phyloP scores from a whole-genome alignment of 23 red algal species.

The Gracilaria domingensis region DNA sequence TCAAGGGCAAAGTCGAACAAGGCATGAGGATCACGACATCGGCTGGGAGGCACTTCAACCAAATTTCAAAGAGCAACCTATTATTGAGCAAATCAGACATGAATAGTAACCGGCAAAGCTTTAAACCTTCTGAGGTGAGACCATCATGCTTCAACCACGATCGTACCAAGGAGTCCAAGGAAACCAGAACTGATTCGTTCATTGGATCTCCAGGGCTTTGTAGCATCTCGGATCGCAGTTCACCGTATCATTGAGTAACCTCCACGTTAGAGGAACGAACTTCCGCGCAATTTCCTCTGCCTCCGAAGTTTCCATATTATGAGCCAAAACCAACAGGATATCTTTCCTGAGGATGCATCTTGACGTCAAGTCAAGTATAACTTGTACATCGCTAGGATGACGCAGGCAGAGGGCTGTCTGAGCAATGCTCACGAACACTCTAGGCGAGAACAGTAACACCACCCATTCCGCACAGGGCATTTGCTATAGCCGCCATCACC shows the following conservation, averaged over 20 bases:
- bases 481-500: slow-evolving; percentile 21
- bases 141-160: slow-evolving; percentile 33
- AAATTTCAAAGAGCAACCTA: slow-evolving; percentile 6
- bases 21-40: no score
- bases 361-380: slow-evolving; percentile 66
- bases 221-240: background rate
- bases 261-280: slow-evolving; percentile 36
- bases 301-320: background rate
- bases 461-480: slow-evolving; percentile 72
- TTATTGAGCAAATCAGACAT: background rate
- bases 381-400: slow-evolving; percentile 40
- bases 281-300: slow-evolving; percentile 41
- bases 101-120: background rate
- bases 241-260: background rate
- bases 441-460: slow-evolving; percentile 43
- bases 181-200: background rate
- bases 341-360: slow-evolving; percentile 46
- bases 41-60: background rate
- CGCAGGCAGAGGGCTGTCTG: background rate
- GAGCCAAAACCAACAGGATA: background rate
- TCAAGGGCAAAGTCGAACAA: background rate
- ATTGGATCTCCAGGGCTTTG: background rate
- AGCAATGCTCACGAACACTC: background rate
- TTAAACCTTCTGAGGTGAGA: background rate
- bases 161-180: background rate